A percentile compares a stretch with the other conserved stretches of the same genome.
Conservation (phyloP, 2,329 filamentous ascomycete species). For the Sordariomycetes sp. region DNA sequence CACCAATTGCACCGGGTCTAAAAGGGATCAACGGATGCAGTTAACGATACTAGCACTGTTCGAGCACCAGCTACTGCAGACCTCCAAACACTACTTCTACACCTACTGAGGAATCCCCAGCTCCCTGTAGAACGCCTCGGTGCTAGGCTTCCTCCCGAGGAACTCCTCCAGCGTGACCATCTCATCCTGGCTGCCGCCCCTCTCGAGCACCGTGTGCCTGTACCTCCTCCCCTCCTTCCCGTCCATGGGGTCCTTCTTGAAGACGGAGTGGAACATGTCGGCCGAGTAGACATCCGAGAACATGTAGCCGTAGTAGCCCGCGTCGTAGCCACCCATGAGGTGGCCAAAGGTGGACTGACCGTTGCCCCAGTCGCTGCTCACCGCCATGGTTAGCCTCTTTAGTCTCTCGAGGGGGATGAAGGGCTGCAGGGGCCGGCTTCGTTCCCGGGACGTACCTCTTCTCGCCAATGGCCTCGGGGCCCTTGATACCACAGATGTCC, state of each 20-base stretch:
- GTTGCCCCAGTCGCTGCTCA: constrained; percentile 52
- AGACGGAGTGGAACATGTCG: constrained; percentile 77
- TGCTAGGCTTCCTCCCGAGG: constrained; percentile 61
- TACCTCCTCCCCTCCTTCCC: constrained; percentile 60
- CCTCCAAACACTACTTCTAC: background rate
- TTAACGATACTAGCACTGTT: background rate
- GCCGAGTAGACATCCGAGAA: constrained; percentile 69
- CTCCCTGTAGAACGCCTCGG: constrained; percentile 70
- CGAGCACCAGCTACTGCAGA: background rate
- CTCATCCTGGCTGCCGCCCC: constrained; percentile 67
- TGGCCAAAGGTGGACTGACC: constrained; percentile 73
- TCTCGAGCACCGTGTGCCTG: constrained; percentile 65
- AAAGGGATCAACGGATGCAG: too few species aligned
- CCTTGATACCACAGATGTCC: constrained; percentile 61
- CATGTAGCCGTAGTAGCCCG: constrained; percentile 68
- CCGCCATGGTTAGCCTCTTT: background rate
- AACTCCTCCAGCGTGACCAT: constrained; percentile 71
- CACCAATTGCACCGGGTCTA: too few species aligned
- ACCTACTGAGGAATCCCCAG: constrained; percentile 33
- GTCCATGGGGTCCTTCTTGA: constrained; percentile 69
- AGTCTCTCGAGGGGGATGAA: background rate
- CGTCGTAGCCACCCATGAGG: constrained; percentile 73
- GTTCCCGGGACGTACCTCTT: constrained; percentile 29
- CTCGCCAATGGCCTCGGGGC: constrained; percentile 53
- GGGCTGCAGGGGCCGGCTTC: background rate